Percentiles rank a stretch among this genome's conserved stretches.
Evolutionary conservation across 345 rosid species (phyloP).

Genomic region (Salix caprea): DNA sequence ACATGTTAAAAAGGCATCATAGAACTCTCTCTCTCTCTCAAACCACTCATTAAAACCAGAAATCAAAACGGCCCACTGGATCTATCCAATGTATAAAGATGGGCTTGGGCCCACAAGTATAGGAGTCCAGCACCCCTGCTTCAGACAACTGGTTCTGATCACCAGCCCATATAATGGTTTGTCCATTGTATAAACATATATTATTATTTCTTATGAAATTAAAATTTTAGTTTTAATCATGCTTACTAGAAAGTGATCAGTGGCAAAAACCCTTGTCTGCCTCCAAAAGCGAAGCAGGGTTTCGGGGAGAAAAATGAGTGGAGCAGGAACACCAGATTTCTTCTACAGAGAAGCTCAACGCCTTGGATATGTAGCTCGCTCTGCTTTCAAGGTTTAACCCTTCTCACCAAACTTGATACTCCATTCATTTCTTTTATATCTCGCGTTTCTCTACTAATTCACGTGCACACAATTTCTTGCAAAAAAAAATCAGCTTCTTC

Average conservation of each 20-base stretch:
- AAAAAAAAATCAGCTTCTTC: slow-evolving; percentile 54
- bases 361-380: slow-evolving; percentile 94
- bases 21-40: background rate
- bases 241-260: no score
- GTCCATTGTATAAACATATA: background rate
- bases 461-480: background rate
- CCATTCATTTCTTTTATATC: background rate
- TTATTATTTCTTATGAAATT: background rate
- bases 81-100: background rate
- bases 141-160: background rate
- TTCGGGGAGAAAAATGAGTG: slow-evolving; percentile 52
- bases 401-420: background rate
- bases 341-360: slow-evolving; percentile 96
- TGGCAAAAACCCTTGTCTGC: background rate
- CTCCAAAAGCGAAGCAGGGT: background rate
- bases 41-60: background rate
- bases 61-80: background rate
- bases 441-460: background rate
- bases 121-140: background rate
- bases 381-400: slow-evolving; percentile 79
- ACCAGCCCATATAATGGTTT: background rate
- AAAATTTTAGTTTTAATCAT: background rate
- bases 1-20: no score
- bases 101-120: background rate
- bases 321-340: slow-evolving; percentile 84